phyloP scores from a whole-genome alignment of 768 basidiomycete species.

The Leucocoprinus leucothites region DNA sequence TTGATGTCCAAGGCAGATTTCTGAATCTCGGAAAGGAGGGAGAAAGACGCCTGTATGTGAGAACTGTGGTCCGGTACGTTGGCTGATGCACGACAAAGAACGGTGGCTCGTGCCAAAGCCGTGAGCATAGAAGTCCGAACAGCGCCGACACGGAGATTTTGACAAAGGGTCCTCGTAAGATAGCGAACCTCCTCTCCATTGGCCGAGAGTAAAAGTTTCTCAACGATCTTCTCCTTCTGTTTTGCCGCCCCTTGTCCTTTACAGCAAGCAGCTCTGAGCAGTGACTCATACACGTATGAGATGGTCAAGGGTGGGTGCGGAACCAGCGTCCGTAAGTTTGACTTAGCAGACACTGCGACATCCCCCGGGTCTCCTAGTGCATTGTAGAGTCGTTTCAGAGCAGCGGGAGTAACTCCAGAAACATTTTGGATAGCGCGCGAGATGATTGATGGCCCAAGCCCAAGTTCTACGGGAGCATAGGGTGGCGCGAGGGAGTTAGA shows the following conservation, averaged over 20 bases:
- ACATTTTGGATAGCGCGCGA: conserved; percentile 70
- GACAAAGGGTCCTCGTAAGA: conserved; percentile 69
- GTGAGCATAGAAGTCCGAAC: conserved; percentile 80
- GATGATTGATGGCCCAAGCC: conserved; percentile 65
- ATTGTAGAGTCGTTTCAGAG: conserved; percentile 66
- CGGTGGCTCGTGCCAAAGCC: conserved; percentile 76
- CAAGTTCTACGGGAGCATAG: conserved; percentile 69
- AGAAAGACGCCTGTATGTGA: conserved; percentile 24
- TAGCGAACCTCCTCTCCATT: conserved; percentile 87
- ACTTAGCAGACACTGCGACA: conserved; percentile 83
- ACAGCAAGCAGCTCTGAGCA: conserved; percentile 62
- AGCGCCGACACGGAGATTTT: conserved; percentile 84
- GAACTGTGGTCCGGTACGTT: conserved; percentile 12
- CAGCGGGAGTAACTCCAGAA: conserved; percentile 57
- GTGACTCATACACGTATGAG: conserved; percentile 59
- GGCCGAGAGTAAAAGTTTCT: conserved; percentile 79
- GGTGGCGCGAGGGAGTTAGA: conserved; percentile 79
- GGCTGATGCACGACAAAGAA: conserved; percentile 46
- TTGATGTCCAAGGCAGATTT: conserved; percentile 18
- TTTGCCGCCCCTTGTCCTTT: conserved; percentile 77
- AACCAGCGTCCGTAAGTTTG: conserved; percentile 68
- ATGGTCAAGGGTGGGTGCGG: conserved; percentile 69
- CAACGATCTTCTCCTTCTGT: conserved; percentile 74
- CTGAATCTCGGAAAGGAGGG: conserved; percentile 25
- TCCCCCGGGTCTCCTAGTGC: conserved; percentile 82